These are phyloP conservation scores for Candida pseudoviswanathii DNA, from an alignment of 1,139 yeast genomes.

Conservation along the genomic window DNA sequence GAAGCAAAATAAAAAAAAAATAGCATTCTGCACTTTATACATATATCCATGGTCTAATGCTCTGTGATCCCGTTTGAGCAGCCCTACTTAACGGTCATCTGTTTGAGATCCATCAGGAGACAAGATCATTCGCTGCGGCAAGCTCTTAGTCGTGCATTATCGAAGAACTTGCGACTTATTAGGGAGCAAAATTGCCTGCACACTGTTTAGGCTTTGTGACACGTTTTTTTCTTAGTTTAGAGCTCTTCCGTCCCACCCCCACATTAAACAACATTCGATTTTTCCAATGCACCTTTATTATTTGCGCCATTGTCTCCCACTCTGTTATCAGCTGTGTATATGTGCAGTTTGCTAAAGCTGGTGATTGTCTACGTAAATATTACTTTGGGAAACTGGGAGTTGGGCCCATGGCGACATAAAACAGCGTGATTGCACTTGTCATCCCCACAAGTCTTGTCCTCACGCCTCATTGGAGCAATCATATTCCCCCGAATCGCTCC, in stretches of 20 bases:
- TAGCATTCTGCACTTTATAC: background rate
- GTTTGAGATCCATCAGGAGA: too few relatives aligned
- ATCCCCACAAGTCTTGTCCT: background rate
- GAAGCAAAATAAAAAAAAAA: too few relatives aligned
- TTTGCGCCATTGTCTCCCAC: background rate
- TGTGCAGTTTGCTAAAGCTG: too few relatives aligned
- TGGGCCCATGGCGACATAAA: background rate
- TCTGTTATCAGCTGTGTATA: background rate
- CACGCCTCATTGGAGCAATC: background rate
- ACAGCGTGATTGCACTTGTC: background rate
- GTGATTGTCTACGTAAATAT: too few relatives aligned
- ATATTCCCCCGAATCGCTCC: background rate
- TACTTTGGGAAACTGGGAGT: background rate
- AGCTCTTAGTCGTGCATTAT: too few relatives aligned
- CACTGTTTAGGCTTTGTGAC: background rate
- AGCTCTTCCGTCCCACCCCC: background rate
- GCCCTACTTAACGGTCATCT: too few relatives aligned
- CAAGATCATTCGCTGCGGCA: too few relatives aligned
- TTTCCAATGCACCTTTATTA: background rate
- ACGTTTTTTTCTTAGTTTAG: background rate
- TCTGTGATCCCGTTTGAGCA: too few relatives aligned
- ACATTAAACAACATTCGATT: constrained; percentile 4
- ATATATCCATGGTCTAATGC: too few relatives aligned
- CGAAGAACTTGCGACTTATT: too few relatives aligned
- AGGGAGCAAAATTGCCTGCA: background rate